Percentiles rank a stretch among this genome's conserved stretches.
Conservation (phyloP, 495 filamentous ascomycete genomes). For the Filosporella fistucella region DNA sequence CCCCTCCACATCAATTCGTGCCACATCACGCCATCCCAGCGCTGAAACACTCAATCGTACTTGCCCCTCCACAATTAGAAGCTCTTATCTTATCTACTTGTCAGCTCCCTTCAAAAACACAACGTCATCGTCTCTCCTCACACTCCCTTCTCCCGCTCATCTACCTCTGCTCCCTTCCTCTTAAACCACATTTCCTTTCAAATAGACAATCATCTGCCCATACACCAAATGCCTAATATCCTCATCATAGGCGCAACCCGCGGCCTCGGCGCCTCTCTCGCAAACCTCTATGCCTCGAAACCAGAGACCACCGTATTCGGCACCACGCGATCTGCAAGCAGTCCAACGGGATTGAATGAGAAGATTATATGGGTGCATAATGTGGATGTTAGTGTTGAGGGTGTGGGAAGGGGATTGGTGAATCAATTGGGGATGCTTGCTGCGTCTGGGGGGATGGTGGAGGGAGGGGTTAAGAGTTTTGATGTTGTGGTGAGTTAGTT, state of each 20-base stretch:
- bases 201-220: no score
- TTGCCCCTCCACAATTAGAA: no score
- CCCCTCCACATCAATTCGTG: no score
- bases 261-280: constrained; percentile 60
- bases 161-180: no score
- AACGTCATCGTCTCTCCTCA: no score
- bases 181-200: no score
- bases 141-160: no score
- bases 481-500: constrained; percentile 1
- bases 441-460: constrained; percentile 10
- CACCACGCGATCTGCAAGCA: constrained; percentile 45
- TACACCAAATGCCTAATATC: constrained; percentile 40
- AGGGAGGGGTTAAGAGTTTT: neutral
- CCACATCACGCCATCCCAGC: no score
- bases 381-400: constrained; percentile 36
- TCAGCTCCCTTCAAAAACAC: no score
- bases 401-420: constrained; percentile 36
- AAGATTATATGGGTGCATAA: constrained; percentile 32
- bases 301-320: constrained; percentile 47
- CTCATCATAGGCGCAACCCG: constrained; percentile 65
- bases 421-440: constrained; percentile 31
- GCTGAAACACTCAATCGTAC: no score
- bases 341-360: constrained; percentile 23
- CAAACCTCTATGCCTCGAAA: constrained; percentile 50
- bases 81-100: no score